phyloP scores from a whole-genome alignment of 164 flowering plant genomes.

The Aristolochia fimbriata region DNA sequence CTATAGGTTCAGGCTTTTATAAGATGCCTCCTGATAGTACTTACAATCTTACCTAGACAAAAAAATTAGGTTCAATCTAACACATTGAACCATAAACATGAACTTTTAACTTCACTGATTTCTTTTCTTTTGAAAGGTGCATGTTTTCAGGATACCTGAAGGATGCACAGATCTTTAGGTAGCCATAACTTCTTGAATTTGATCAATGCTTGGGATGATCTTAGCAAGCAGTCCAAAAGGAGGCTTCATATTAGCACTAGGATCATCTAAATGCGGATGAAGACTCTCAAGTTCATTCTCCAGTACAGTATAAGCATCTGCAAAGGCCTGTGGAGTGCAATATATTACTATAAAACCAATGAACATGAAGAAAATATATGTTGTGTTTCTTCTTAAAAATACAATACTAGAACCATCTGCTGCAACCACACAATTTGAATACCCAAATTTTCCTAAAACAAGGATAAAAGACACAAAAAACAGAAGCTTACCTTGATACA shows the following conservation, averaged over 20 bases:
- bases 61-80: no score
- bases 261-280: slow-evolving; percentile 28
- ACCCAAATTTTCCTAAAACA: no score
- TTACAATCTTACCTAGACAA: no score
- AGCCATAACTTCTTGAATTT: slow-evolving; percentile 8
- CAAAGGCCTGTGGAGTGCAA: slow-evolving; percentile 64
- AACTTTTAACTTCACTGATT: background rate
- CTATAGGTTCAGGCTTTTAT: no score
- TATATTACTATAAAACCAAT: background rate
- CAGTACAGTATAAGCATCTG: slow-evolving; percentile 75
- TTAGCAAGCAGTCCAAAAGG: slow-evolving; percentile 45
- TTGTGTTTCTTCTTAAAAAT: background rate
- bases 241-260: slow-evolving; percentile 15
- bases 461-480: background rate
- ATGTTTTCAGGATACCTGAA: background rate
- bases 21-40: no score
- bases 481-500: slow-evolving; percentile 71
- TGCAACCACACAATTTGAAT: no score
- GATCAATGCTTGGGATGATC: slow-evolving; percentile 61
- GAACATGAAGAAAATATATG: background rate
- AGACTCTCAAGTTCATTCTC: slow-evolving; percentile 48
- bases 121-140: background rate
- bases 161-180: slow-evolving; percentile 3
- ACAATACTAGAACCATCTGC: no score
- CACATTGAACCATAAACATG: no score